These are phyloP conservation scores for Solanum ahanhuiri DNA, from an alignment of 257 asterid genomes.

Conservation along the genomic window DNA sequence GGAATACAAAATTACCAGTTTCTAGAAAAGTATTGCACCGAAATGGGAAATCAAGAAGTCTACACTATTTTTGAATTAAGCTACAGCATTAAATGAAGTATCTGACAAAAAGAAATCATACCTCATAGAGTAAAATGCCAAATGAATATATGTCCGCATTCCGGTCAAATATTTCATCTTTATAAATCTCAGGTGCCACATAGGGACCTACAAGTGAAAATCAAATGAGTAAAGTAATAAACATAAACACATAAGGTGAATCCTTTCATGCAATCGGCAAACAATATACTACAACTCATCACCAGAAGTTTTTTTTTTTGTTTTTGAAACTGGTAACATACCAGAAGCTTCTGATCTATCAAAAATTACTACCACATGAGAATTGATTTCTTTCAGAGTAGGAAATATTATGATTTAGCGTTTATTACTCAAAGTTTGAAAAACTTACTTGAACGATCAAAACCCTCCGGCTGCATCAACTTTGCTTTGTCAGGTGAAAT, in stretches of 20 bases:
- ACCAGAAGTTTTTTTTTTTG: neutral
- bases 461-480: slow-evolving; percentile 51
- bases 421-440: neutral
- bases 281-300: neutral
- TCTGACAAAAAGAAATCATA: slow-evolving; percentile 10
- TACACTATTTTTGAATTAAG: neutral
- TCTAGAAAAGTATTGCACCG: neutral
- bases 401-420: neutral
- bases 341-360: neutral
- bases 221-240: neutral
- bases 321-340: no score
- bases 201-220: slow-evolving; percentile 42
- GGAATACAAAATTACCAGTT: no score
- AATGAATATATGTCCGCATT: slow-evolving; percentile 81
- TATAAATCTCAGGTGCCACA: slow-evolving; percentile 77
- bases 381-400: neutral
- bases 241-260: neutral
- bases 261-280: neutral
- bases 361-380: neutral
- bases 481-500: slow-evolving; percentile 73
- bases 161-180: slow-evolving; percentile 59
- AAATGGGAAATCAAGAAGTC: neutral
- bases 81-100: neutral
- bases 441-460: slow-evolving; percentile 76
- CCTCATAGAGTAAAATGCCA: slow-evolving; percentile 86